Percentiles rank a stretch among this genome's conserved stretches.
Evolutionary conservation across 352 stramenopile species (phyloP).

Genomic region (Pythium vanterpoolii): DNA sequence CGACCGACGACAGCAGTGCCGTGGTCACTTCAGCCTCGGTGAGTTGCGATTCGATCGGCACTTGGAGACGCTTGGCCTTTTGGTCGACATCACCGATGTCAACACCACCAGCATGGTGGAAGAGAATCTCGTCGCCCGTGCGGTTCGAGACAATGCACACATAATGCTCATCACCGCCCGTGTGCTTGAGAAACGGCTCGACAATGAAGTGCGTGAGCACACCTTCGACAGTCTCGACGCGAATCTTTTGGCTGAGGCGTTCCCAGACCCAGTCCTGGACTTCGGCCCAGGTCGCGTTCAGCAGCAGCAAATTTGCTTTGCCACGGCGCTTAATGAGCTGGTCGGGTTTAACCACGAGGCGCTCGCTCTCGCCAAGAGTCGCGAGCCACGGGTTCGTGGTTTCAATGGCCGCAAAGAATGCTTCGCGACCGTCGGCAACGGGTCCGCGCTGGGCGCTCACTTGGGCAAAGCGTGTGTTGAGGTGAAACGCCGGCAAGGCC

Average conservation of each 20-base stretch:
- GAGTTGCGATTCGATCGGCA: conserved; percentile 69
- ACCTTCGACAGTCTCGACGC: conserved; percentile 90
- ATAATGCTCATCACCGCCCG: conserved; percentile 94
- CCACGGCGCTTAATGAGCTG: conserved; percentile 97
- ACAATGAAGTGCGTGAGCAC: conserved; percentile 97
- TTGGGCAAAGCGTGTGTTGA: conserved; percentile 77
- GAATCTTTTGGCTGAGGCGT: conserved; percentile 91
- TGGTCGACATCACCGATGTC: conserved; percentile 95
- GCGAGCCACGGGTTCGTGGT: conserved; percentile 81
- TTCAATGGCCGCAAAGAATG: conserved; percentile 73
- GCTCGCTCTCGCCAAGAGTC: conserved; percentile 50
- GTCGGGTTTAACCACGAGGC: conserved; percentile 97
- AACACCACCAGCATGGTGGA: conserved; percentile 94
- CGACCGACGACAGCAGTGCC: conserved; percentile 80
- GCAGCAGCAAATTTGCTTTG: conserved; percentile 93
- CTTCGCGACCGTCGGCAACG: conserved; percentile 26
- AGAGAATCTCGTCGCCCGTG: conserved; percentile 95
- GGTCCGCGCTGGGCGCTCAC: conserved; percentile 35
- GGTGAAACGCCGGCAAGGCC: conserved; percentile 69
- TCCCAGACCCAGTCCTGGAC: conserved; percentile 94
- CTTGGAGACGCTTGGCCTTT: conserved; percentile 90
- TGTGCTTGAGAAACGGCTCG: conserved; percentile 95
- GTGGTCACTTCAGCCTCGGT: conserved; percentile 72
- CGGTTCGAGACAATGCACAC: conserved; percentile 95
- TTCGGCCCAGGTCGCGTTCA: conserved; percentile 92